phyloP scores from a whole-genome alignment of 805 yeast species.

The Torulaspora microellipsoides region DNA sequence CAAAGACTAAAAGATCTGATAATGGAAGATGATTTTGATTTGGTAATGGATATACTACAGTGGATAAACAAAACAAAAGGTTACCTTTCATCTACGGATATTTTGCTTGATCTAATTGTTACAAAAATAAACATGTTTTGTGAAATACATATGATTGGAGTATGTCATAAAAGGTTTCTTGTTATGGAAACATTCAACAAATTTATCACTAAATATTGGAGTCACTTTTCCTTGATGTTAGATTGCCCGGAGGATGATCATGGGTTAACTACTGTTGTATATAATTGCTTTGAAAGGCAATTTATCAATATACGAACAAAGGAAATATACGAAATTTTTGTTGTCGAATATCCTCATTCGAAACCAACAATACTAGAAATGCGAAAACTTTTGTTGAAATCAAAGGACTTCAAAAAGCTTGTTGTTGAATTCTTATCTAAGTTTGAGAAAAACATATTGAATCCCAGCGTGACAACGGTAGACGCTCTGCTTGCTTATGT shows the following conservation, averaged over 20 bases:
- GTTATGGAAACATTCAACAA: slow-evolving; percentile 27
- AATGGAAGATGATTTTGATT: slow-evolving; percentile 28
- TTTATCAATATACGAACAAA: slow-evolving; percentile 41
- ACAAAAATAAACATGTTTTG: slow-evolving; percentile 20
- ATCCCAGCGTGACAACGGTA: slow-evolving; percentile 76
- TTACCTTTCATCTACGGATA: slow-evolving; percentile 14
- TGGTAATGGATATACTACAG: slow-evolving; percentile 15
- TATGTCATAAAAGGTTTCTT: slow-evolving; percentile 19
- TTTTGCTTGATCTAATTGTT: slow-evolving; percentile 21
- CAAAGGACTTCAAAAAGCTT: slow-evolving; percentile 21
- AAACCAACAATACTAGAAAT: slow-evolving; percentile 55
- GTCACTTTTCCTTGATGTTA: slow-evolving; percentile 18
- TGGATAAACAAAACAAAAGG: slow-evolving; percentile 26
- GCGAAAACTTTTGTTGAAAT: slow-evolving; percentile 44
- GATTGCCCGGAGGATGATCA: slow-evolving; percentile 29
- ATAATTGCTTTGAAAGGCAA: slow-evolving; percentile 24
- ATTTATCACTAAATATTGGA: slow-evolving; percentile 28
- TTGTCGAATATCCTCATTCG: slow-evolving; percentile 49
- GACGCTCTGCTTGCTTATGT: slow-evolving; percentile 68
- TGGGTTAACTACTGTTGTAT: slow-evolving; percentile 23
- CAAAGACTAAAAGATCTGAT: slow-evolving; percentile 15
- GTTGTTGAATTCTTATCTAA: slow-evolving; percentile 17
- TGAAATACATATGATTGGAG: slow-evolving; percentile 15
- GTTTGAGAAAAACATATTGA: slow-evolving; percentile 43
- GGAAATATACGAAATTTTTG: slow-evolving; percentile 56